Conservation (phyloP, 1,284 basidiomycete species). For the Puccinia novopanici region DNA sequence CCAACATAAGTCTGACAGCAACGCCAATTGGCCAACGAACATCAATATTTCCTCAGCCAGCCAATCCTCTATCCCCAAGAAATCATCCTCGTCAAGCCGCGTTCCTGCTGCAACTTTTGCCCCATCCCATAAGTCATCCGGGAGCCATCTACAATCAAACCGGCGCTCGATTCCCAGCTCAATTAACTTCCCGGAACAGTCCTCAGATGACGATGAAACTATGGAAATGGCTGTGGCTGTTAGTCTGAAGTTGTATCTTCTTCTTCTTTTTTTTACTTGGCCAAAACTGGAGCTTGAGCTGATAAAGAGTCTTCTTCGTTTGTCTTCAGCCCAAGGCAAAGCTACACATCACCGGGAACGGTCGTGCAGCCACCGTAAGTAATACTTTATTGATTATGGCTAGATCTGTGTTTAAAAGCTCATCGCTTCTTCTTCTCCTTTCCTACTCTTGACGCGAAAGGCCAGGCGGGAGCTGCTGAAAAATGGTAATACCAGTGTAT, state of each 20-base stretch:
- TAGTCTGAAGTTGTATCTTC: no score
- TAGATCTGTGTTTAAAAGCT: background rate
- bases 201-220: conserved; percentile 24
- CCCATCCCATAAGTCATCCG: conserved; percentile 4
- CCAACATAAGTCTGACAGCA: conserved; percentile 1
- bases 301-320: background rate
- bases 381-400: background rate
- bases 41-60: background rate
- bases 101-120: conserved; percentile 6
- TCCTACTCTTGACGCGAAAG: background rate
- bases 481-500: background rate
- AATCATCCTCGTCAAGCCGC: background rate
- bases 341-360: background rate
- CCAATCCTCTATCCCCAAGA: background rate
- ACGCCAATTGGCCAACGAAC: background rate
- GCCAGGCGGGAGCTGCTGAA: conserved; percentile 6
- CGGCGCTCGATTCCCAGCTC: background rate
- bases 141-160: conserved; percentile 10
- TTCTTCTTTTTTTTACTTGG: background rate
- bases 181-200: background rate
- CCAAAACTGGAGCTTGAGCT: background rate
- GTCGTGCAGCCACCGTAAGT: conserved; percentile 28
- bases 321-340: conserved; percentile 18
- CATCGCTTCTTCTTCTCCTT: background rate
- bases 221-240: conserved; percentile 12